A percentile compares a stretch with the other conserved stretches of the same genome.
Conservation (phyloP, 179 eudicot species). For the Patellifolia procumbens region DNA sequence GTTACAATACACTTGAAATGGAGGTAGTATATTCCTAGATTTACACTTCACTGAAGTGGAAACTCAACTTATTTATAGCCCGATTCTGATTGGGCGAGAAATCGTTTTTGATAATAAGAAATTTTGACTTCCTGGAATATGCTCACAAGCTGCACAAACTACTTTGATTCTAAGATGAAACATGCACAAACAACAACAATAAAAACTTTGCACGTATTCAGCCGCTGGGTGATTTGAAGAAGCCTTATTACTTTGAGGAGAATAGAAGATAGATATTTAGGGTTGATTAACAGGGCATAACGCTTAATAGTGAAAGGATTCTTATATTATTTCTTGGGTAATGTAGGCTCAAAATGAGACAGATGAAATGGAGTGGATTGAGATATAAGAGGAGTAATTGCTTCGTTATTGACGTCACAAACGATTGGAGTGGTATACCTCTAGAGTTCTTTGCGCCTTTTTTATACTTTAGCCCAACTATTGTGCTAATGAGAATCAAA, state of each 20-base stretch:
- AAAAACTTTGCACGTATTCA: no score
- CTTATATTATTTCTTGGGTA: slow-evolving; percentile 16
- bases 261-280: not conserved
- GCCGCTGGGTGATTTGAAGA: not conserved
- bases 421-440: slow-evolving; percentile 56
- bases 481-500: slow-evolving; percentile 14
- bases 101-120: no score
- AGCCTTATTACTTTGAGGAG: not conserved
- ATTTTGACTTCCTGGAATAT: no score
- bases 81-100: no score
- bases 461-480: not conserved
- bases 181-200: no score
- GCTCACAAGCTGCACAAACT: no score
- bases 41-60: no score
- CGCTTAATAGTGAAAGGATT: not conserved
- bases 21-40: no score
- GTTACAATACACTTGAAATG: no score
- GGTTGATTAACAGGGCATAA: not conserved
- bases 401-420: slow-evolving; percentile 69
- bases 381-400: slow-evolving; percentile 85
- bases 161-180: no score
- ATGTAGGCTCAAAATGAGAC: slow-evolving; percentile 76
- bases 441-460: not conserved
- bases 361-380: slow-evolving; percentile 94
- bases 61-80: no score